Evolutionary conservation across 148 eudicot genomes (phyloP), one percentile per base, ranked within the genome.

Genomic region (Pouteria glomerata): DNA sequence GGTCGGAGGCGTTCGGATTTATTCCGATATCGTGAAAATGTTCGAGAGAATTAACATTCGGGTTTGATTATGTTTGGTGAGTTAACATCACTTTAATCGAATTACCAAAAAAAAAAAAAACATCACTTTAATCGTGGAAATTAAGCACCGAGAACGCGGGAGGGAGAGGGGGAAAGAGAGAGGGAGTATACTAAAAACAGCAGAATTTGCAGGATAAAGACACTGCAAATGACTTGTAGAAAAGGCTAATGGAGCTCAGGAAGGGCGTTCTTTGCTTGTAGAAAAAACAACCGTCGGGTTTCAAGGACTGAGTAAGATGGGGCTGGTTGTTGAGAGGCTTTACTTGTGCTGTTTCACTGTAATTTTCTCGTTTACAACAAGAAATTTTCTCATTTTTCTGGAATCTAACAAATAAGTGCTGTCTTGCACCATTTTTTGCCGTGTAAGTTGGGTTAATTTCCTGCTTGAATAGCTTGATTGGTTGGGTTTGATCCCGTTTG

Each of bases 21-120:
- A 80, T 66, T 83, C 84, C 1, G 84, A 80, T 70, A 80, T 83
- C 47, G 7, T 77, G 45, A 66, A 44, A 66, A 83, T 83, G 76
- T 80, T 80, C 0, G 68, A 83, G 53, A 75, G 74, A 53, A 74
- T 83, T 58, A 78, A 80, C 39, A 69, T 83, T 35, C 73, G 48
- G 44, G 70, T 83, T 18, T 80, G 57, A 77, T 13, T 69, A 56
- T 19, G 33, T 31, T 8, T 12, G 39, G 30, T 29, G 37, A 41
- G 70, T 41, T 31, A 47, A 26, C 24, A 33, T 12, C n/a, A n/a
- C n/a, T n/a, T n/a, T n/a, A n/a, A n/a, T n/a, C n/a, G n/a, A n/a
- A n/a, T n/a, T n/a, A n/a, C n/a, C n/a, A n/a, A n/a, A n/a, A n/a
- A n/a, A n/a, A n/a, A n/a, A n/a, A n/a, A n/a, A n/a, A n/a, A n/a